Evolutionary conservation across 192 early-diverging fungal species (phyloP).

Genomic region (Phycomyces blakesleeanus): DNA sequence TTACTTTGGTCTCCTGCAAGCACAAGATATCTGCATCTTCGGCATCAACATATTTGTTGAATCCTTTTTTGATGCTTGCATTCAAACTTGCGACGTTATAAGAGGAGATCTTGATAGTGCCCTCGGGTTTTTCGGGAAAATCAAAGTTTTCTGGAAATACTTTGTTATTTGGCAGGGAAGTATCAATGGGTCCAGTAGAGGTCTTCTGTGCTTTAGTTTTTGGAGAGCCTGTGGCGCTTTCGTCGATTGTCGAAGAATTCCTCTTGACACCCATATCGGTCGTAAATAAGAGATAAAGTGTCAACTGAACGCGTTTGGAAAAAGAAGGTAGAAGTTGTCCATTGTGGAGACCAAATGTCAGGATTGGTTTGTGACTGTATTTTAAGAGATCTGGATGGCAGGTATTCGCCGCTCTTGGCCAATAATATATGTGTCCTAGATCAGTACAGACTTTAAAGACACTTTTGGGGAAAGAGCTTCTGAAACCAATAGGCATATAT

Average conservation of each 20-base stretch:
- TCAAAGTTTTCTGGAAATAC: constrained; percentile 57
- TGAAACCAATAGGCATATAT: too few species aligned
- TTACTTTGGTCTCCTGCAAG: constrained; percentile 84
- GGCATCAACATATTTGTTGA: constrained; percentile 64
- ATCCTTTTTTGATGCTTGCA: constrained; percentile 76
- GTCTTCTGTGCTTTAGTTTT: constrained; percentile 6
- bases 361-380: neutral
- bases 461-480: too few species aligned
- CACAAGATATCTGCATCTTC: constrained; percentile 81
- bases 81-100: constrained; percentile 79
- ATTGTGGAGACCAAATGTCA: neutral
- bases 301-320: too few species aligned
- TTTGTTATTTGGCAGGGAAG: constrained; percentile 53
- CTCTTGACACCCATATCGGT: neutral
- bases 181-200: constrained; percentile 23
- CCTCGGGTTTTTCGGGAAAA: constrained; percentile 48
- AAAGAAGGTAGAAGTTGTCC: too few species aligned
- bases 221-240: too few species aligned
- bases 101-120: constrained; percentile 61
- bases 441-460: too few species aligned
- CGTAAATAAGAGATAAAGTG: too few species aligned
- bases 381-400: neutral
- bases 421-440: neutral
- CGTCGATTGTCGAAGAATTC: too few species aligned
- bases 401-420: neutral